Conservation (phyloP, 371 early-diverging fungal genomes). For the Cokeromyces recurvatus region DNA sequence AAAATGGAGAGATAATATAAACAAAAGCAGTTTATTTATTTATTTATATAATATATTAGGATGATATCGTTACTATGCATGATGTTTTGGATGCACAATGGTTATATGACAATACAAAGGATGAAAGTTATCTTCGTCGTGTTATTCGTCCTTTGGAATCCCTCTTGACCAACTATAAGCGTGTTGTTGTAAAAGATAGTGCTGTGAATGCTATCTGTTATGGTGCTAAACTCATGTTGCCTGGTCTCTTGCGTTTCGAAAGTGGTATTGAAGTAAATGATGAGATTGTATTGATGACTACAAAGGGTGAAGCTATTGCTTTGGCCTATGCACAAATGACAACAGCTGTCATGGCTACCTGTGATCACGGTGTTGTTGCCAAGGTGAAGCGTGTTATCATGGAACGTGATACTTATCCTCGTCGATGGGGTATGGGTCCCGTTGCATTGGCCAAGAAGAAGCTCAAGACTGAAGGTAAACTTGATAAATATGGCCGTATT, state of each 20-base stretch:
- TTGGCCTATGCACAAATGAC: slow-evolving; percentile 96
- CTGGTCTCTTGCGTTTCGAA: slow-evolving; percentile 97
- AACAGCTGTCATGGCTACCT: slow-evolving; percentile 83
- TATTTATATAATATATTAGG: slow-evolving; percentile 36
- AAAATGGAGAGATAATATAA: background rate
- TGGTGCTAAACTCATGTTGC: slow-evolving; percentile 98
- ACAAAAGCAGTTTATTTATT: background rate
- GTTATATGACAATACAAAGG: slow-evolving; percentile 94
- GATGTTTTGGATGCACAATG: slow-evolving; percentile 99
- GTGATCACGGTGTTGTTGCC: slow-evolving; percentile 93
- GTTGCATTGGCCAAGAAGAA: slow-evolving; percentile 94
- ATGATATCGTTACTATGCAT: slow-evolving; percentile 98
- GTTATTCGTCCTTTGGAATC: slow-evolving; percentile 97
- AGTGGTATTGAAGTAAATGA: slow-evolving; percentile 93
- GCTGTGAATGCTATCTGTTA: slow-evolving; percentile 99
- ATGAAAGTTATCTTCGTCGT: slow-evolving; percentile 87
- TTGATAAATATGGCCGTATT: slow-evolving; percentile 93
- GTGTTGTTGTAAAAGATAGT: slow-evolving; percentile 99
- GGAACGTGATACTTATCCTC: slow-evolving; percentile 99
- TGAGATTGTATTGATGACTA: slow-evolving; percentile 98
- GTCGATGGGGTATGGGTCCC: slow-evolving; percentile 97
- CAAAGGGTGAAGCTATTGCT: slow-evolving; percentile 99
- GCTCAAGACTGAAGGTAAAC: slow-evolving; percentile 92
- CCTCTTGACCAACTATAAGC: slow-evolving; percentile 93
- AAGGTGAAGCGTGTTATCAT: slow-evolving; percentile 99